phyloP scores from a whole-genome alignment of 495 filamentous ascomycete genomes.

The Xylaria bambusicola region DNA sequence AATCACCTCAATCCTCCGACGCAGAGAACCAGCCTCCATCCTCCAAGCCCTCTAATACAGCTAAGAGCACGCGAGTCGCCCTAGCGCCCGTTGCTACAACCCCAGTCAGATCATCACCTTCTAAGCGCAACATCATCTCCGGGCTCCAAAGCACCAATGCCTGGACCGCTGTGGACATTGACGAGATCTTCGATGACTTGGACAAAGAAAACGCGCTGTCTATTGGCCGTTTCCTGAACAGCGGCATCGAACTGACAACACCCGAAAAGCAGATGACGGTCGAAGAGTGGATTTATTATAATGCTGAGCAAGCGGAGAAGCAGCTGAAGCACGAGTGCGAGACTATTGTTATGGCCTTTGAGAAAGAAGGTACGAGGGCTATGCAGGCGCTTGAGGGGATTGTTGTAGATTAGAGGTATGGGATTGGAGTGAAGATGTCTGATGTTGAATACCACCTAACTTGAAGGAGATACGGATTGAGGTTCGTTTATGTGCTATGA shows the following conservation, averaged over 20 bases:
- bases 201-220: constrained; percentile 53
- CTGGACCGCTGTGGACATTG: constrained; percentile 76
- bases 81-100: constrained; percentile 59
- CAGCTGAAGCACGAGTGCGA: constrained; percentile 80
- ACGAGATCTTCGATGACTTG: constrained; percentile 59
- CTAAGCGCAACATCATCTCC: constrained; percentile 60
- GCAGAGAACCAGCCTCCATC: constrained; percentile 77
- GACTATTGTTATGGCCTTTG: constrained; percentile 74
- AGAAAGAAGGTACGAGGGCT: constrained; percentile 76
- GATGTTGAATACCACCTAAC: too few species aligned
- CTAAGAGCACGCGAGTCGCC: constrained; percentile 34
- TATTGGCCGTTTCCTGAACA: constrained; percentile 45
- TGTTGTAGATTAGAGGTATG: constrained; percentile 39
- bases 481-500: not conserved
- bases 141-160: constrained; percentile 62
- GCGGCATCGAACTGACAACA: constrained; percentile 61
- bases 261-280: constrained; percentile 89
- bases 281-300: constrained; percentile 85
- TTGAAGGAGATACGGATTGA: too few species aligned
- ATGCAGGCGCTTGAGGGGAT: constrained; percentile 77
- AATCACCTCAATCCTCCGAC: constrained; percentile 76
- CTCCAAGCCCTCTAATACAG: constrained; percentile 50
- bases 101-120: constrained; percentile 60
- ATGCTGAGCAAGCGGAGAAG: constrained; percentile 76
- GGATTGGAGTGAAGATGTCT: not conserved